Conservation (phyloP, 805 yeast genomes). For the Komagataella pastoris region DNA sequence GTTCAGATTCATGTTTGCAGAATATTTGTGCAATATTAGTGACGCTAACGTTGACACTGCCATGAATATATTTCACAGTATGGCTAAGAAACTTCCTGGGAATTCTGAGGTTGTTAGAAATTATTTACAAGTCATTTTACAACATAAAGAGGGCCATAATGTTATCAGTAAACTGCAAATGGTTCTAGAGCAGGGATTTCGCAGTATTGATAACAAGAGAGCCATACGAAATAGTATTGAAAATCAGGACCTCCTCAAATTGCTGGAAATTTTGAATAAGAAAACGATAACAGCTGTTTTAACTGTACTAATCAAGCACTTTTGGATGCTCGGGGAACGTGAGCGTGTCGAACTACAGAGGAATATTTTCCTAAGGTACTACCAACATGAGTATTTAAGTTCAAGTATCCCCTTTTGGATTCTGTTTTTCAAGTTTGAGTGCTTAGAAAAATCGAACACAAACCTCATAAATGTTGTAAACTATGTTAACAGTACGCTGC, state of each 20-base stretch:
- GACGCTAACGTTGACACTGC: constrained; percentile 9
- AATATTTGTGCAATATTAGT: constrained; percentile 8
- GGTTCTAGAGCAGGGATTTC: background rate
- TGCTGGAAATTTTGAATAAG: constrained; percentile 6
- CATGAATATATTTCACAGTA: constrained; percentile 7
- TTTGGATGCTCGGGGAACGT: constrained; percentile 10
- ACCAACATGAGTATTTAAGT: constrained; percentile 18
- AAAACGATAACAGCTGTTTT: constrained; percentile 11
- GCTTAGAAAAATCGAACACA: constrained; percentile 24
- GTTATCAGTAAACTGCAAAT: background rate
- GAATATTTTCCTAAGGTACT: constrained; percentile 11
- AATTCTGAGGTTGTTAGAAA: constrained; percentile 7
- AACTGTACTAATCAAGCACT: constrained; percentile 12
- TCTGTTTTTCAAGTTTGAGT: constrained; percentile 41
- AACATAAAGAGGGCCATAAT: background rate
- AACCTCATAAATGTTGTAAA: constrained; percentile 31
- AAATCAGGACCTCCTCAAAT: constrained; percentile 7
- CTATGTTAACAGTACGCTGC: constrained; percentile 28
- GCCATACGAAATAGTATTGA: background rate
- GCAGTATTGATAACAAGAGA: background rate
- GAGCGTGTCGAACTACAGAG: constrained; percentile 11
- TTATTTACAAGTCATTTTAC: constrained; percentile 3
- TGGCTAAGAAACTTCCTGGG: constrained; percentile 6
- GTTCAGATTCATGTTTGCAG: constrained; percentile 17
- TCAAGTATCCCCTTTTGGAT: constrained; percentile 41